Evolutionary conservation across 805 yeast species (phyloP), one percentile per base, ranked within the genome.

Genomic region (Hanseniaspora mollemarum): DNA sequence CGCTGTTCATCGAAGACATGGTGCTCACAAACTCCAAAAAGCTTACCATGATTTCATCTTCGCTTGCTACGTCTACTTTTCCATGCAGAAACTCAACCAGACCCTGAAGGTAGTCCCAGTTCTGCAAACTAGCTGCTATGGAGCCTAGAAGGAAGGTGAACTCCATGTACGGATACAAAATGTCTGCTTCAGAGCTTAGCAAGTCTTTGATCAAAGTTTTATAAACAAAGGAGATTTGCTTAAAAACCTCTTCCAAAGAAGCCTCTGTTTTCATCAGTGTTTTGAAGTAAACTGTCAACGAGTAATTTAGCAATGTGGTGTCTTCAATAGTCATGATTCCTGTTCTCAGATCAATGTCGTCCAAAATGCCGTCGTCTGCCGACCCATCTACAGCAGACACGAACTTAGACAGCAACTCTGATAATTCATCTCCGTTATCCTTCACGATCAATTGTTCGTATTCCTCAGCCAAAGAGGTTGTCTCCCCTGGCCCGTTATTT

Each of bases 31-130:
- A 78, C 63, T 86, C 94, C 28, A 87, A 77, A 29, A 87, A 73
- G 58, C 86, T 88, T 63, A 77, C 77, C 43, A 85, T 76, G 32
- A 88, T 75, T 56, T 79, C 82, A 66, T 87, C 96, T 57, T 81
- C 69, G 51, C 62, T 62, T 8, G 64, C 49, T 22, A 60, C 72
- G 32, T 80, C 74, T 61, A 75, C 75, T 26, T 40, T 44, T 5
- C 29, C 49, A 26, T 58, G 55, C 19, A 58, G 43, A 40, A 56
- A 56, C n/a, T 54, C 49, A 24, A 26, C 39, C 10, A 49, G 12
- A 5, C 53, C 51, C 18, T 50, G 41, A 8, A 38, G 18, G 5
- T 55, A 49, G 4, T 52, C 38, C 48, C 54, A 51, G 18, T 46
- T 28, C 37, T 56, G 56, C 18, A 53, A 48, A 24, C 16, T 21